A percentile compares a stretch with the other conserved stretches of the same genome.
Conservation (phyloP, 2,329 filamentous ascomycete species). For the Beauveria bassiana region DNA sequence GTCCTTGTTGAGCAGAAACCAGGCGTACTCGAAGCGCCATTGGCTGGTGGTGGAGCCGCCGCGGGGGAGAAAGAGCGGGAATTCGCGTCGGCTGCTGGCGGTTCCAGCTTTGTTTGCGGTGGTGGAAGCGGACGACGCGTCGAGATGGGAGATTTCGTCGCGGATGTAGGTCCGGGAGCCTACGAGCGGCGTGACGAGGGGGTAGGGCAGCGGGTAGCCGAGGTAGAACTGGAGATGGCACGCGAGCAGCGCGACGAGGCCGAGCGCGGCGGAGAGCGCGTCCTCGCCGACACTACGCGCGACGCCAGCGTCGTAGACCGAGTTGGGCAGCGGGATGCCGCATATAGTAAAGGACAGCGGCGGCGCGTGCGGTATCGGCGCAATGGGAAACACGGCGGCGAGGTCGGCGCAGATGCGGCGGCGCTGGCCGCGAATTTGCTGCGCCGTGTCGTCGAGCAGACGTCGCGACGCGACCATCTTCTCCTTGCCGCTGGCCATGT, state of each 20-base stretch:
- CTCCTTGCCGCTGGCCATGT: conserved; percentile 53
- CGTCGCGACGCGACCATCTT: conserved; percentile 50
- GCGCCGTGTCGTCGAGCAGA: conserved; percentile 48
- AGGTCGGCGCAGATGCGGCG: conserved; percentile 84
- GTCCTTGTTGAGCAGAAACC: conserved; percentile 94
- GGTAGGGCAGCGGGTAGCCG: conserved; percentile 67
- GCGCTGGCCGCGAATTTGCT: conserved; percentile 74
- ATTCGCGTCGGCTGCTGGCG: conserved; percentile 47
- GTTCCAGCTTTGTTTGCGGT: neutral
- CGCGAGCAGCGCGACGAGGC: conserved; percentile 69
- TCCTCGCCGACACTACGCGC: conserved; percentile 53
- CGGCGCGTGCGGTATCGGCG: conserved; percentile 45
- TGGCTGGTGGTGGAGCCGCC: conserved; percentile 59
- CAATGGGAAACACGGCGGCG: conserved; percentile 70
- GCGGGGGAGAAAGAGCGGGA: conserved; percentile 65
- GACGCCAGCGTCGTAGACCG: conserved; percentile 53
- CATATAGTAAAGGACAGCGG: conserved; percentile 80
- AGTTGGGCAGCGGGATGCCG: conserved; percentile 71
- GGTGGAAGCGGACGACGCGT: conserved; percentile 10
- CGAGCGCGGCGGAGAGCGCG: conserved; percentile 70
- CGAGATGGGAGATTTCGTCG: conserved; percentile 60
- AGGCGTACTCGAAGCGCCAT: conserved; percentile 91
- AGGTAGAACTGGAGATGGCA: conserved; percentile 77
- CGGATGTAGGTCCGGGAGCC: conserved; percentile 69
- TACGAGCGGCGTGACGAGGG: conserved; percentile 58